Conservation (phyloP, 2,329 filamentous ascomycete genomes). For the Pezizomycotina sp. region DNA sequence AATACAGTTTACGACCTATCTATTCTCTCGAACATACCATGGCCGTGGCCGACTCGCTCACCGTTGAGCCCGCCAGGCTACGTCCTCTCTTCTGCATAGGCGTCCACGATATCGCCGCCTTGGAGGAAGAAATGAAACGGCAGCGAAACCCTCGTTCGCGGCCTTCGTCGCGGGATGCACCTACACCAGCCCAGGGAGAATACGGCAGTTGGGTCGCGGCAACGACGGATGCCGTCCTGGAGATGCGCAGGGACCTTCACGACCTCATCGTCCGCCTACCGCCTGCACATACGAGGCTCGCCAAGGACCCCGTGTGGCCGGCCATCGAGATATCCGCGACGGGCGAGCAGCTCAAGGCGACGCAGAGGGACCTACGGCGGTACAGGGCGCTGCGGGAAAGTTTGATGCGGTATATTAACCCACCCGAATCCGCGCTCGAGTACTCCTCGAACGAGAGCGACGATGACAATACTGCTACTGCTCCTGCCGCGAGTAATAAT, state of each 20-base stretch:
- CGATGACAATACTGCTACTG: conserved; percentile 8
- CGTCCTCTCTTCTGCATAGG: conserved; percentile 83
- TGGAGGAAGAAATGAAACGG: conserved; percentile 43
- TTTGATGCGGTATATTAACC: conserved; percentile 29
- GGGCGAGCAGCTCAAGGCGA: conserved; percentile 57
- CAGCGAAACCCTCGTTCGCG: conserved; percentile 26
- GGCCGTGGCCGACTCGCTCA: conserved; percentile 37
- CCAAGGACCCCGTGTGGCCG: conserved; percentile 53
- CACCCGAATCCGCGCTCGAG: conserved; percentile 27
- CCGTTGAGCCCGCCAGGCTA: conserved; percentile 35
- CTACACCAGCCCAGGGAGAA: conserved; percentile 31
- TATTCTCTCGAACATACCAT: conserved; percentile 79
- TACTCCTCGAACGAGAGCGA: conserved; percentile 24
- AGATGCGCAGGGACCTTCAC: conserved; percentile 71
- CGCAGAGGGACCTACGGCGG: conserved; percentile 72
- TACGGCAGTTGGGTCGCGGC: conserved; percentile 66
- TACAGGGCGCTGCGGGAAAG: conserved; percentile 53
- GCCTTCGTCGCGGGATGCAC: too few relatives aligned
- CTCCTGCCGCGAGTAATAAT: background rate
- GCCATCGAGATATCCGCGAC: conserved; percentile 47
- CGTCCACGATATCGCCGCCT: conserved; percentile 73
- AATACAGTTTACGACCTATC: conserved; percentile 74
- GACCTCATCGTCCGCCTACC: conserved; percentile 79
- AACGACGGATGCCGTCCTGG: conserved; percentile 85
- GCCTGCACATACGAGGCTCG: conserved; percentile 41